These are phyloP conservation scores for Penicillium olsonii DNA, from an alignment of 2,329 filamentous ascomycete genomes.

Conservation along the genomic window DNA sequence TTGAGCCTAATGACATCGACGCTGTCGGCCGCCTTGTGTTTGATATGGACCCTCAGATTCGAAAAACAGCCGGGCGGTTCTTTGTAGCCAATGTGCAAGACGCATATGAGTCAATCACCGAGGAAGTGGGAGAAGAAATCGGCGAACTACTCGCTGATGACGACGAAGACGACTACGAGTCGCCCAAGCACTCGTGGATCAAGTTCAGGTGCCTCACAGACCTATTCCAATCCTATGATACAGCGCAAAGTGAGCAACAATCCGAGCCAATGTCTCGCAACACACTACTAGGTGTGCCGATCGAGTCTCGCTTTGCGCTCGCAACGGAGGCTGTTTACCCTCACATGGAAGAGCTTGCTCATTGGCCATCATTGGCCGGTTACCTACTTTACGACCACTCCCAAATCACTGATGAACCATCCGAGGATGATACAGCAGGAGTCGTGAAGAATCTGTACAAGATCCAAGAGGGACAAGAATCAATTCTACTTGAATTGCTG, in stretches of 20 bases:
- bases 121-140: slow-evolving; percentile 79
- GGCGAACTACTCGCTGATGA: slow-evolving; percentile 76
- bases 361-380: slow-evolving; percentile 86
- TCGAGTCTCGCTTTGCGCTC: slow-evolving; percentile 80
- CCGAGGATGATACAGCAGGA: slow-evolving; percentile 60
- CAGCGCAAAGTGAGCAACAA: slow-evolving; percentile 51
- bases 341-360: slow-evolving; percentile 73
- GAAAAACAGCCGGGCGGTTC: slow-evolving; percentile 86
- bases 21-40: slow-evolving; percentile 84
- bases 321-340: slow-evolving; percentile 85
- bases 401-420: slow-evolving; percentile 54
- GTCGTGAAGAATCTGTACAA: slow-evolving; percentile 72
- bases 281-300: slow-evolving; percentile 60
- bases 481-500: slow-evolving; percentile 82
- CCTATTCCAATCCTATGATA: slow-evolving; percentile 78
- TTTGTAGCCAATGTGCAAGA: slow-evolving; percentile 87
- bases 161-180: slow-evolving; percentile 69
- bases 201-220: slow-evolving; percentile 89
- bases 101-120: slow-evolving; percentile 73
- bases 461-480: slow-evolving; percentile 74
- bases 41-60: slow-evolving; percentile 78
- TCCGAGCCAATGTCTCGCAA: slow-evolving; percentile 31
- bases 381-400: slow-evolving; percentile 94
- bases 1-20: slow-evolving; percentile 91
- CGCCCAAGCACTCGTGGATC: slow-evolving; percentile 80